A percentile compares a stretch with the other conserved stretches of the same genome.
phyloP scores from a whole-genome alignment of 371 early-diverging fungal genomes.

The Zychaea mexicana region DNA sequence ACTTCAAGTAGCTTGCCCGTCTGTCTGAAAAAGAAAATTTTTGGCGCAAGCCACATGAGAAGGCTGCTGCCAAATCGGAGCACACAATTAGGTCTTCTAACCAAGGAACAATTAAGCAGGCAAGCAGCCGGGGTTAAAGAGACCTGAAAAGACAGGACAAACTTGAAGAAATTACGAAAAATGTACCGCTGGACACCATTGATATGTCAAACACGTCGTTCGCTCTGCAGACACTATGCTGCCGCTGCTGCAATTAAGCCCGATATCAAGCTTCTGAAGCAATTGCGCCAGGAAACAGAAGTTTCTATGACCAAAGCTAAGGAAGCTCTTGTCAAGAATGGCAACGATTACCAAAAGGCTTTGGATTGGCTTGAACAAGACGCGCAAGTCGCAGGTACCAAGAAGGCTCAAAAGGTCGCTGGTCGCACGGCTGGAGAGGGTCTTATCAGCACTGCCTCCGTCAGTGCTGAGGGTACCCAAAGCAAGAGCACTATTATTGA shows the following conservation, averaged over 20 bases:
- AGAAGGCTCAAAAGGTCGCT: slow-evolving; percentile 65
- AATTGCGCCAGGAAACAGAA: slow-evolving; percentile 82
- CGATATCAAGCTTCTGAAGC: slow-evolving; percentile 68
- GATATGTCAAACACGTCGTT: not conserved
- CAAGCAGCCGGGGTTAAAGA: too few relatives aligned
- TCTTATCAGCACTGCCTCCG: slow-evolving; percentile 70
- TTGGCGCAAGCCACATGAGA: not conserved
- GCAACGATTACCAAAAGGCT: slow-evolving; percentile 80
- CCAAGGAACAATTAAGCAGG: too few relatives aligned
- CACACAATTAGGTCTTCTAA: too few relatives aligned
- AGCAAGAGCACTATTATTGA: slow-evolving; percentile 67
- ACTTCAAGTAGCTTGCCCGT: not conserved
- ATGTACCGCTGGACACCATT: slow-evolving; percentile 3
- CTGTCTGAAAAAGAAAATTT: not conserved
- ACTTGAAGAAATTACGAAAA: not conserved
- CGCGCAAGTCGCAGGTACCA: slow-evolving; percentile 68
- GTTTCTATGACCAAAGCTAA: slow-evolving; percentile 86
- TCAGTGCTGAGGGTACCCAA: slow-evolving; percentile 38
- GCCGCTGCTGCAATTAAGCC: slow-evolving; percentile 58
- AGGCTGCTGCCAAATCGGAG: too few relatives aligned
- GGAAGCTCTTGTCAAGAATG: slow-evolving; percentile 75
- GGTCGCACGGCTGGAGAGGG: slow-evolving; percentile 54
- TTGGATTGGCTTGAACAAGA: slow-evolving; percentile 83
- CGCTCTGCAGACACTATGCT: slow-evolving; percentile 13
- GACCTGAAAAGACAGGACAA: too few relatives aligned